Evolutionary conservation across 2,329 filamentous ascomycete species (phyloP).

Genomic region (Hawksworthiomyces lignivorus): DNA sequence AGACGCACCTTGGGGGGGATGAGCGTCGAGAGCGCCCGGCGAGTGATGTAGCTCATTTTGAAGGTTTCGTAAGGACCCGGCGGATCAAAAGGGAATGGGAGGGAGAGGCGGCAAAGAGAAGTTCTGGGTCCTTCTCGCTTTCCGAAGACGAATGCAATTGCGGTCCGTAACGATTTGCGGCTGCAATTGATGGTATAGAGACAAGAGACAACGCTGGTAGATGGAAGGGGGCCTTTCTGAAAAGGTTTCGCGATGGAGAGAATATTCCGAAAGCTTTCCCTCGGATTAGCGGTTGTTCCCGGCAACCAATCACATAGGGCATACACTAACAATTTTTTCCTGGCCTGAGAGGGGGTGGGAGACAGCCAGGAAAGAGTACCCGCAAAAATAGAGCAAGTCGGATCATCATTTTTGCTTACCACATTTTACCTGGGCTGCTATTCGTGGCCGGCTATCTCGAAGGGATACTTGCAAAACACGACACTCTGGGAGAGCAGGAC

Average conservation of each 20-base stretch:
- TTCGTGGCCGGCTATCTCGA: slow-evolving; percentile 8
- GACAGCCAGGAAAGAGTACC: neutral
- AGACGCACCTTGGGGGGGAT: slow-evolving; percentile 90
- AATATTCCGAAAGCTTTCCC: slow-evolving; percentile 15
- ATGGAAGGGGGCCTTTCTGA: slow-evolving; percentile 2
- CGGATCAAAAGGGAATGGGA: slow-evolving; percentile 14
- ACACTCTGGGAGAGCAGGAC: no score
- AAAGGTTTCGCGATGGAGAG: slow-evolving; percentile 11
- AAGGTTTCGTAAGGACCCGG: slow-evolving; percentile 20
- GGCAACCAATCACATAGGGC: slow-evolving; percentile 18
- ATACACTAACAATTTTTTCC: slow-evolving; percentile 3
- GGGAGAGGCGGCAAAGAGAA: slow-evolving; percentile 17
- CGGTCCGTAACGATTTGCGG: slow-evolving; percentile 6
- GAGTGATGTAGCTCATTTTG: slow-evolving; percentile 89
- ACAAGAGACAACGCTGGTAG: no score
- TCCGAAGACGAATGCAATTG: no score
- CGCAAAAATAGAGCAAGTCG: slow-evolving; percentile 9
- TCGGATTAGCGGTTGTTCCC: slow-evolving; percentile 27
- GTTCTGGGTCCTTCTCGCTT: no score
- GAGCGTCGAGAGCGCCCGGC: slow-evolving; percentile 92
- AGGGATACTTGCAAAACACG: no score
- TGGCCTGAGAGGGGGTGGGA: neutral
- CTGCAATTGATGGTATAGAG: slow-evolving; percentile 3
- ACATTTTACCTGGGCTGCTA: slow-evolving; percentile 13
- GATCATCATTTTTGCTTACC: slow-evolving; percentile 14